Conservation (phyloP, 129 eudicot genomes). For the Rutidosis leptorrhynchoides region DNA sequence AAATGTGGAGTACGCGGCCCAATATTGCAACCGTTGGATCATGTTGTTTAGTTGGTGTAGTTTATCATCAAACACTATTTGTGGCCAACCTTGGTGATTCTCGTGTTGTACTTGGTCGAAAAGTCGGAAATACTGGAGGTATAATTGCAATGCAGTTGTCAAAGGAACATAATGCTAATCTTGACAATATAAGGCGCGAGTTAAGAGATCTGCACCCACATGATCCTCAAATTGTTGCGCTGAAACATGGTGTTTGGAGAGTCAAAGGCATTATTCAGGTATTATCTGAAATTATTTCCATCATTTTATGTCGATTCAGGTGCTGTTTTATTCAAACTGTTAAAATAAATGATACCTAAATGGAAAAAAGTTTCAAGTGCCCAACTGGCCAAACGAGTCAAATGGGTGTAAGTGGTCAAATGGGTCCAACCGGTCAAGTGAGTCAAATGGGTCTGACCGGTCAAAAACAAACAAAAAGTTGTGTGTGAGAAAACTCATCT, state of each 20-base stretch:
- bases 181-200: constrained; percentile 49
- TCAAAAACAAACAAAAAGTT: neutral
- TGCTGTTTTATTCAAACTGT: neutral
- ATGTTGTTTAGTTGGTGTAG: constrained; percentile 67
- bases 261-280: constrained; percentile 58
- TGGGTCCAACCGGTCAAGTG: neutral
- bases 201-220: constrained; percentile 53
- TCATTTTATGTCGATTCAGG: neutral
- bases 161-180: constrained; percentile 60
- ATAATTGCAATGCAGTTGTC: constrained; percentile 58
- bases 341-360: neutral
- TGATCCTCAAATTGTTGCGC: constrained; percentile 63
- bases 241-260: constrained; percentile 51
- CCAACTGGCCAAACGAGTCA: neutral
- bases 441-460: neutral
- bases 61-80: constrained; percentile 51
- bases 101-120: constrained; percentile 60
- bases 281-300: neutral
- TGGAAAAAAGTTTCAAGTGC: neutral
- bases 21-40: constrained; percentile 55
- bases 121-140: constrained; percentile 35
- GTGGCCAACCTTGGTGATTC: constrained; percentile 72
- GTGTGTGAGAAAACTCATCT: neutral
- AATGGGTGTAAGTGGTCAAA: neutral
- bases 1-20: constrained; percentile 44